phyloP scores from a whole-genome alignment of 192 early-diverging fungal species.

The Linnemannia schmuckeri region DNA sequence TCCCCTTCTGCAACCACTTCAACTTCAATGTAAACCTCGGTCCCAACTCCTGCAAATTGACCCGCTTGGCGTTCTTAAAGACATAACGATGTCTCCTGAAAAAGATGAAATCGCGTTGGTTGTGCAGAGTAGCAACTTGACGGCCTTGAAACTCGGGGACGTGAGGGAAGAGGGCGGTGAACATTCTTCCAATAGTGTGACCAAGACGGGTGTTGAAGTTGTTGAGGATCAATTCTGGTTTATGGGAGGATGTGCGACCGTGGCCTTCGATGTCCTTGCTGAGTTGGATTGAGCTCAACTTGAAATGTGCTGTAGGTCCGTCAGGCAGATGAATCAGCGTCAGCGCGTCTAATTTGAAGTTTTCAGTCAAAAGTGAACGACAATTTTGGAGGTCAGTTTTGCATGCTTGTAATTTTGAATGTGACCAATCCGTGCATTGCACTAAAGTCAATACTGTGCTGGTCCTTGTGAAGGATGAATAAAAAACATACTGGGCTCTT shows the following conservation, averaged over 20 bases:
- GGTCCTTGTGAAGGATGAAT: not conserved
- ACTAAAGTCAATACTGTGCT: not conserved
- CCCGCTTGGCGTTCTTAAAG: conserved; percentile 84
- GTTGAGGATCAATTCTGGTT: conserved; percentile 98
- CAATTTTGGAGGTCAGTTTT: not conserved
- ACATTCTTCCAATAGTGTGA: conserved; percentile 96
- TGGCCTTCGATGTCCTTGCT: conserved; percentile 88
- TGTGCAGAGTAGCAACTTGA: conserved; percentile 96
- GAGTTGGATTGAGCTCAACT: conserved; percentile 84
- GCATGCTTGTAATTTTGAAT: not conserved
- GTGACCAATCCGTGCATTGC: not conserved
- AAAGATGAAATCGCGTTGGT: conserved; percentile 99
- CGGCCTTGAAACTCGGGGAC: conserved; percentile 96
- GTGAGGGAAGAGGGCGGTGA: conserved; percentile 97
- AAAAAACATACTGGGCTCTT: conserved; percentile 80
- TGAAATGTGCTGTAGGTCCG: conserved; percentile 98
- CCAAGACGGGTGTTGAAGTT: conserved; percentile 97
- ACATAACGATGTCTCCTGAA: conserved; percentile 97
- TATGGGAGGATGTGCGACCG: conserved; percentile 81
- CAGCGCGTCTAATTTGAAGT: conserved; percentile 73
- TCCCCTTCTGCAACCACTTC: conserved; percentile 94
- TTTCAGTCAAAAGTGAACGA: not conserved
- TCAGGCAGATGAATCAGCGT: conserved; percentile 96
- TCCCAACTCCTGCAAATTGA: conserved; percentile 94
- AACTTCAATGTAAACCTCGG: conserved; percentile 96